Base-by-base conservation (phyloP, 1,284 basidiomycete species). In the Cutaneotrichosporon spelunceum region DNA sequence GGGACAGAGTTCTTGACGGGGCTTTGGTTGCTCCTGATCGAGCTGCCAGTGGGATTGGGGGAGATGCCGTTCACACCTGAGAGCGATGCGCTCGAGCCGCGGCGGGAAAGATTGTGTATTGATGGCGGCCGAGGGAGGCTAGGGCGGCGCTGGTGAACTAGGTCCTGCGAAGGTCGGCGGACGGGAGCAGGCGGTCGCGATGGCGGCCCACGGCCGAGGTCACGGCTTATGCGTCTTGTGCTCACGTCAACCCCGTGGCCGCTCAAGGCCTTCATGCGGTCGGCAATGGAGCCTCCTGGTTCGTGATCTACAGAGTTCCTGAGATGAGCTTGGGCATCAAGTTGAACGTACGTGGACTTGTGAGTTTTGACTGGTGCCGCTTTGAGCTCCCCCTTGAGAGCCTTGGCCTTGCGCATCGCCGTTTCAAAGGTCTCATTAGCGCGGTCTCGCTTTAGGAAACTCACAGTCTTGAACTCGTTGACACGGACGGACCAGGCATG, bases 191-290 rank as follows among this genome's bases (percentile, higher is more conserved):
- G 24, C 27, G 39, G 42, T n/a, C 19, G 39, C 21, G 34, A 14
- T 16, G 33, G 14, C 52, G 21, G 34, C 9, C 19, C 29, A 11
- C 10, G 33, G 3, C 16, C 36, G 10, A 70, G 9, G 45, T 77
- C 77, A 48, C 65, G 66, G 60, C 74, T 75, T 36, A 71, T 30
- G 21, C 76, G 67, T 64, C 69, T 70, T 10, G 67, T 44, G 36
- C 70, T 72, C 6, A 76, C 72, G 50, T 77, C 69, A 74, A 81
- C 74, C 2, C 79, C 79, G 23, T 70, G 73, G 3, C 74, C 75
- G 19, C 68, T 64, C 1, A 81, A 65, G 13, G 76, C 75, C 42
- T 71, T 73, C 74, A 81, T 76, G 33, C 79, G 65, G 60, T 79
- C 78, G 6, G 75, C 75, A 27, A 81, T 76, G 50, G 75, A 77